Base-by-base conservation (phyloP, 768 basidiomycete species). In the Boletellus emodensis region DNA sequence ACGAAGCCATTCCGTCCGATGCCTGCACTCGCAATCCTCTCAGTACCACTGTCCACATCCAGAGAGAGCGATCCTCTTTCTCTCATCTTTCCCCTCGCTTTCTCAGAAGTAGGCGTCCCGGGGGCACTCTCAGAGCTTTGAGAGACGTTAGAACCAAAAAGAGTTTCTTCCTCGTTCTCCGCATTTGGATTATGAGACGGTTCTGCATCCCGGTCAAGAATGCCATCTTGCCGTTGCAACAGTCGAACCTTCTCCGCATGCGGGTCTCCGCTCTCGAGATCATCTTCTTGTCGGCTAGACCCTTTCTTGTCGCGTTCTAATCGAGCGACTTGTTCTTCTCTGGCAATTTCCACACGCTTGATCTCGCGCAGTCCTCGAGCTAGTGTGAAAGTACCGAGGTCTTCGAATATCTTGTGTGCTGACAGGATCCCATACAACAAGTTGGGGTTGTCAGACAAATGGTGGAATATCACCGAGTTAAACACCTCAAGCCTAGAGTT, bases 1-100 rank as follows among this genome's bases (percentile, higher is more conserved):
- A 94, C 76, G 68, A 97, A 99, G 3, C 93, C 91, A 65, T 92
- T 94, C 57, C 87, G 78, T 26, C 93, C 93, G 15, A 94, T 80
- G 12, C 83, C 84, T 15, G 75, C 74, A 28, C 80, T 75, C n/a
- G 86, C 82, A 20, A 82, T 69, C 28, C 81, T 79, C 51, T 91
- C 87, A 42, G 85, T 62, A 48, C 79, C 78, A 36, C 69, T 72
- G 43, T 76, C 77, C 50, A 70, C 74, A 50, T 74, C 73, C 45
- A 79, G 73, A 22, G 82, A 72, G 32, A 76, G 73, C 6, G 81
- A 84, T 22, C 80, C 71, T 30, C 86, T 78, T 59, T 85, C 90
- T 56, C 80, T 80, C 87, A 93, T 88, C 72, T 98, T 99, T 0
- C 95, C 95, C 53, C 87, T 75, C 1, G 82, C 91, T 62, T 95